phyloP scores from a whole-genome alignment of 768 basidiomycete genomes.

The Hemileccinum impolitum region DNA sequence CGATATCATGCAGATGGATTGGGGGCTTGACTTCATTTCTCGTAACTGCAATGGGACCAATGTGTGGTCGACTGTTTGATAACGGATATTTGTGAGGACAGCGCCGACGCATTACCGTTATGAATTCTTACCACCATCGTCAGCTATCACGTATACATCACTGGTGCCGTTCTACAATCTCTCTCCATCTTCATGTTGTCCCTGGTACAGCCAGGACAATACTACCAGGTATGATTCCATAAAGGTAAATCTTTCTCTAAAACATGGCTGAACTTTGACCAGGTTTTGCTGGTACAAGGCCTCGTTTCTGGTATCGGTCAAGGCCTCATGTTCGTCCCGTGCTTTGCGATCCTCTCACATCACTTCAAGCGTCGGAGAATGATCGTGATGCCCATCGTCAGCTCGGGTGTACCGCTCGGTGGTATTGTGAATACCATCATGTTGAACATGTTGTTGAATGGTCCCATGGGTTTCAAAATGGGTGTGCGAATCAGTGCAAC shows the following conservation, averaged over 20 bases:
- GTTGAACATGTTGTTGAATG: conserved; percentile 46
- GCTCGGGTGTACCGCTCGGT: conserved; percentile 51
- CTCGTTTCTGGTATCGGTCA: conserved; percentile 38
- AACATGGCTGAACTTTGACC: background rate
- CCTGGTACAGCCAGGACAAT: conserved; percentile 29
- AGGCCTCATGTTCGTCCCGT: conserved; percentile 45
- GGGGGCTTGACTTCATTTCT: conserved; percentile 20
- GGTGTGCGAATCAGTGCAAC: conserved; percentile 39
- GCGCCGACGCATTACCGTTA: too few species aligned
- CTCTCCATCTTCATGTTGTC: conserved; percentile 39
- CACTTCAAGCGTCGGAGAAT: conserved; percentile 41
- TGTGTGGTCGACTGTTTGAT: conserved; percentile 26
- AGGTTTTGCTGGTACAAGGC: conserved; percentile 47
- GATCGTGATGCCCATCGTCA: conserved; percentile 42
- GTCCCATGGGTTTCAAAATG: conserved; percentile 43
- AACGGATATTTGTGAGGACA: conserved; percentile 27
- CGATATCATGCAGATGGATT: conserved; percentile 20
- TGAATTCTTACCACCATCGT: background rate
- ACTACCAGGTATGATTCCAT: background rate
- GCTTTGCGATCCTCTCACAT: conserved; percentile 41
- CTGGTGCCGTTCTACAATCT: conserved; percentile 25
- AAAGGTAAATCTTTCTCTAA: background rate
- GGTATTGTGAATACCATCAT: conserved; percentile 58
- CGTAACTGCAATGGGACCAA: conserved; percentile 14
- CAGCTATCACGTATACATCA: conserved; percentile 18